phyloP scores from a whole-genome alignment of 2,329 filamentous ascomycete species.

The Aspergillus vadensis region DNA sequence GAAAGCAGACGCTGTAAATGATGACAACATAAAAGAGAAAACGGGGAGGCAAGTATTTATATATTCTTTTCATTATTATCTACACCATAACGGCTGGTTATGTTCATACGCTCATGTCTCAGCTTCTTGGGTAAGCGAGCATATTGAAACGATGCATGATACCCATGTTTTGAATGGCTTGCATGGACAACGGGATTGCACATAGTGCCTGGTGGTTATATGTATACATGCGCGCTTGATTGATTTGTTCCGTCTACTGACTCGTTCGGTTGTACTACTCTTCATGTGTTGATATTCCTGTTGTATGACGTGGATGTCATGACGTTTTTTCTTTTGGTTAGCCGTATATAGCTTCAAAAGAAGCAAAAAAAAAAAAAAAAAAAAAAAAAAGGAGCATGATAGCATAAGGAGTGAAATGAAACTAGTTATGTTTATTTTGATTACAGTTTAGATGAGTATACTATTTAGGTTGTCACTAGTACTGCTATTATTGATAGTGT shows the following conservation, averaged over 20 bases:
- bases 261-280: background rate
- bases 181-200: background rate
- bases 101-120: background rate
- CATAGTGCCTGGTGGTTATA: background rate
- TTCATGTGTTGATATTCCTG: background rate
- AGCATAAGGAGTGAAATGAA: too few species aligned
- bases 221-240: background rate
- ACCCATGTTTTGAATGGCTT: conserved; percentile 3
- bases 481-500: too few species aligned
- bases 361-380: background rate
- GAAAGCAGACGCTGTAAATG: conserved; percentile 43
- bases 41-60: too few species aligned
- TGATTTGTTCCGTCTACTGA: background rate
- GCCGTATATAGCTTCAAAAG: background rate
- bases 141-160: conserved; percentile 2
- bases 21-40: background rate
- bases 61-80: background rate
- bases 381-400: background rate
- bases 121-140: background rate
- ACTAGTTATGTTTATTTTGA: too few species aligned
- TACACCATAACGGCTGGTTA: background rate
- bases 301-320: background rate
- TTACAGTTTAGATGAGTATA: too few species aligned
- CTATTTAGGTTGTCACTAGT: too few species aligned
- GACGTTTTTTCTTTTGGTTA: background rate